Evolutionary conservation across 495 filamentous ascomycete genomes (phyloP).

Genomic region (Lophium mytilinum): DNA sequence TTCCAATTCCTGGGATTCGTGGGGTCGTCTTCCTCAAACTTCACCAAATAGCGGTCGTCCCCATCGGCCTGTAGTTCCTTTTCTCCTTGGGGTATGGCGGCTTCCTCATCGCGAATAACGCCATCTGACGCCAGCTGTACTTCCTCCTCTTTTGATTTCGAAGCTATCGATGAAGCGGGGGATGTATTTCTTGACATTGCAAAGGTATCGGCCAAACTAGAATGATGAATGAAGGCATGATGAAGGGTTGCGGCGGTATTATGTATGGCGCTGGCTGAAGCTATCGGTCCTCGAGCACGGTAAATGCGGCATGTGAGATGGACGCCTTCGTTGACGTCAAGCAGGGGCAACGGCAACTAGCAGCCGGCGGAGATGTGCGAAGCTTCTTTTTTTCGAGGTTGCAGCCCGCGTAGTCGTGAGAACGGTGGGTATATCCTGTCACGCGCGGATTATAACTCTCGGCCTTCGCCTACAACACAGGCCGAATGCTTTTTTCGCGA

Average conservation of each 20-base stretch:
- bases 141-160: not conserved
- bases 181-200: not conserved
- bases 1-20: conserved; percentile 44
- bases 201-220: not conserved
- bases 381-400: too few relatives aligned
- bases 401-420: too few relatives aligned
- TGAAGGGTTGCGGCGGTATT: not conserved
- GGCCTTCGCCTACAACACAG: too few relatives aligned
- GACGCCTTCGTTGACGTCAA: not conserved
- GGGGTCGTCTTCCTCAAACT: not conserved
- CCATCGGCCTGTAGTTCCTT: too few relatives aligned
- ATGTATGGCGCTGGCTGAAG: not conserved
- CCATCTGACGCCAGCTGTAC: not conserved
- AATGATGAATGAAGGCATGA: not conserved
- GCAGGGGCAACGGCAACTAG: too few relatives aligned
- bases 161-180: not conserved
- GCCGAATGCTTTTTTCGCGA: too few relatives aligned
- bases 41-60: not conserved
- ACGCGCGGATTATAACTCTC: too few relatives aligned
- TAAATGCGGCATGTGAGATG: not conserved
- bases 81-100: not conserved
- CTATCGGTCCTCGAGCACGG: not conserved
- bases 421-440: too few relatives aligned
- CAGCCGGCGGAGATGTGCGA: too few relatives aligned
- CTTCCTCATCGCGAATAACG: not conserved